These are phyloP conservation scores for Suillus decipiens DNA, from an alignment of 768 basidiomycete genomes.

Conservation along the genomic window DNA sequence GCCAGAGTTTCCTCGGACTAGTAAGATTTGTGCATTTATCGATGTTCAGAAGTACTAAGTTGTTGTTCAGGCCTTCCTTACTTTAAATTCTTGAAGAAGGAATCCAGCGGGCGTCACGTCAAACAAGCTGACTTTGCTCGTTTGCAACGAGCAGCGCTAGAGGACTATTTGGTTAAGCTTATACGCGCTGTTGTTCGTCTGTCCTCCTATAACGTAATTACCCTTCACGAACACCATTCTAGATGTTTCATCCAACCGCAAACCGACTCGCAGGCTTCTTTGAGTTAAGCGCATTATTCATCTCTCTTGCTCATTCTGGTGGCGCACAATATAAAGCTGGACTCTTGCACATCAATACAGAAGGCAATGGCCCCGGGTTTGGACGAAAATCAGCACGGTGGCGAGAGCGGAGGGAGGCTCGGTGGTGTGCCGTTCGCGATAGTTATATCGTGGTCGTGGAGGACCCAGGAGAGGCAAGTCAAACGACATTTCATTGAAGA, in stretches of 20 bases:
- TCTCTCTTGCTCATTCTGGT: slow-evolving; percentile 76
- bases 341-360: slow-evolving; percentile 61
- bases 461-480: slow-evolving; percentile 80
- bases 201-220: slow-evolving; percentile 7
- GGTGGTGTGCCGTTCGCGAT: slow-evolving; percentile 93
- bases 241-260: slow-evolving; percentile 96
- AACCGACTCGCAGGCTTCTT: slow-evolving; percentile 90
- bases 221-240: slow-evolving; percentile 6
- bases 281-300: slow-evolving; percentile 87
- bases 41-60: slow-evolving; percentile 3
- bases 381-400: slow-evolving; percentile 66
- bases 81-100: slow-evolving; percentile 79
- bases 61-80: slow-evolving; percentile 72
- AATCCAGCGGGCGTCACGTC: slow-evolving; percentile 51
- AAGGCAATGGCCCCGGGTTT: slow-evolving; percentile 54
- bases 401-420: slow-evolving; percentile 60
- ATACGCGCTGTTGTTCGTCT: slow-evolving; percentile 83
- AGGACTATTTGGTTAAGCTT: slow-evolving; percentile 85
- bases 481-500: background rate
- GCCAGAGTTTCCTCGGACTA: slow-evolving; percentile 90
- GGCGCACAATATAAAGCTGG: slow-evolving; percentile 93
- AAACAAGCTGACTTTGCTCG: slow-evolving; percentile 77
- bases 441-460: slow-evolving; percentile 86
- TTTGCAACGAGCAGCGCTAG: slow-evolving; percentile 77
- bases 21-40: slow-evolving; percentile 36